Conservation (phyloP, 441 rosid genomes). For the Gossypium schwendimanii region DNA sequence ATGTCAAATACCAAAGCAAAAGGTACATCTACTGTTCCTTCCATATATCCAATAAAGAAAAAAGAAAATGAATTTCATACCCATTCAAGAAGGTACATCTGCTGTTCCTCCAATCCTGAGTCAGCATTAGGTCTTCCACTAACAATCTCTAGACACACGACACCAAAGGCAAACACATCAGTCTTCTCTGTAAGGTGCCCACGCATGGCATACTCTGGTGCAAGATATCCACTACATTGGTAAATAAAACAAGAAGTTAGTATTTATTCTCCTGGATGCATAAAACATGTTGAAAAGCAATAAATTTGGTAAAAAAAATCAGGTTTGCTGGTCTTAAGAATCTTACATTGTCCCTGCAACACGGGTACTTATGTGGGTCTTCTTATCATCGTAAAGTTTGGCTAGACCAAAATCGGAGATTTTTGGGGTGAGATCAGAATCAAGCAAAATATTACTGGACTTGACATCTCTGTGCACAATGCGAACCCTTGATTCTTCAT, state of each 20-base stretch:
- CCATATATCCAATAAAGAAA: background rate
- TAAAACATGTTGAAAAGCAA: background rate
- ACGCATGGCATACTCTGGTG: conserved; percentile 62
- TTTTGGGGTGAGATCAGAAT: conserved; percentile 47
- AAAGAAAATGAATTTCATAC: conserved; percentile 18
- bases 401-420: conserved; percentile 75
- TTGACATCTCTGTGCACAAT: conserved; percentile 70
- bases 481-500: conserved; percentile 60
- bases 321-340: background rate
- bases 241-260: background rate
- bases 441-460: conserved; percentile 61
- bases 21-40: background rate
- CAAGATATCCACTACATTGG: conserved; percentile 55
- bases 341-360: conserved; percentile 66
- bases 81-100: conserved; percentile 60
- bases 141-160: conserved; percentile 39
- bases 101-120: conserved; percentile 29
- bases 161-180: conserved; percentile 45
- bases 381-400: conserved; percentile 50
- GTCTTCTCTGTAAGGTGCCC: conserved; percentile 54
- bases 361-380: conserved; percentile 60
- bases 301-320: background rate
- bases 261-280: background rate
- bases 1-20: background rate
- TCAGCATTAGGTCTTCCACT: conserved; percentile 54